Evolutionary conservation across 78 protist genomes (phyloP).

Genomic region (Dictyostelium firmibasis): DNA sequence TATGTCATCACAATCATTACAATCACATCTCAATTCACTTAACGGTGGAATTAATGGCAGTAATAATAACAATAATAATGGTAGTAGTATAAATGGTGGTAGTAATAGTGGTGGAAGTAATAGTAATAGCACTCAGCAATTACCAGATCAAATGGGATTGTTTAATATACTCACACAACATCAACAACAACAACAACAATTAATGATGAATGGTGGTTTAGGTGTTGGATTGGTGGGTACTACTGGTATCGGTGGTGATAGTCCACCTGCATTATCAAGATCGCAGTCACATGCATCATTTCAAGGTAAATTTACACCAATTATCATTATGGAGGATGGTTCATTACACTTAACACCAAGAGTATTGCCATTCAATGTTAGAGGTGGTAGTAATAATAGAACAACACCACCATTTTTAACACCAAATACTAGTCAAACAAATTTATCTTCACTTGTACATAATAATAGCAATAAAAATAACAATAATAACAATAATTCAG

Average conservation of each 20-base stretch:
- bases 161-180: not conserved
- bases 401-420: slow-evolving; percentile 7
- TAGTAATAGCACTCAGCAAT: not conserved
- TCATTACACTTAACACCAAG: slow-evolving; percentile 1
- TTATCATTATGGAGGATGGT: not conserved
- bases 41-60: not conserved
- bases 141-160: not conserved
- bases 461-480: not conserved
- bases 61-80: not conserved
- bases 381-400: not conserved
- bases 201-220: not conserved
- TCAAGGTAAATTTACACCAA: not conserved
- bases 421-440: slow-evolving; percentile 1
- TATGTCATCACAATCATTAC: not conserved
- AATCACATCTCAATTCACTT: not conserved
- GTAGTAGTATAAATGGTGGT: not conserved
- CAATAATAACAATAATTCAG: not conserved
- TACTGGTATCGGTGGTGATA: not conserved
- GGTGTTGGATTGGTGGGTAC: not conserved
- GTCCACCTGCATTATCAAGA: slow-evolving; percentile 32
- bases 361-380: not conserved
- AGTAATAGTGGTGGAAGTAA: not conserved
- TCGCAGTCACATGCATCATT: slow-evolving; percentile 49
- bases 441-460: slow-evolving; percentile 9
- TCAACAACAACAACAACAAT: slow-evolving; percentile 6